Evolutionary conservation across 2,329 filamentous ascomycete species (phyloP).

Genomic region (Stagonosporopsis tanaceti): DNA sequence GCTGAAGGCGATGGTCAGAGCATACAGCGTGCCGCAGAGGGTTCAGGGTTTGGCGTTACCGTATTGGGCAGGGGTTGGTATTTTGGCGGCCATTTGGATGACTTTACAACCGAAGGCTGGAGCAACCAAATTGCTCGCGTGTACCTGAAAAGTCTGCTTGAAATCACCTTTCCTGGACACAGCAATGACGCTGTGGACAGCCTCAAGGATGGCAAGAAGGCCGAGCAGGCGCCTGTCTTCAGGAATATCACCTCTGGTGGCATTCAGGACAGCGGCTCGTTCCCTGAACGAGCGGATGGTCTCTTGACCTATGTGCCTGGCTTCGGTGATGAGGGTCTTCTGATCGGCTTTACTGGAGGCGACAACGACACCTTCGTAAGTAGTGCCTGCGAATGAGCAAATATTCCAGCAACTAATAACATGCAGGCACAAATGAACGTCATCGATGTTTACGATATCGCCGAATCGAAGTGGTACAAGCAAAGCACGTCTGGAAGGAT

Average conservation of each 20-base stretch:
- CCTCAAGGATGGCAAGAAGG: conserved; percentile 62
- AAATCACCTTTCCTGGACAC: conserved; percentile 78
- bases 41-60: conserved; percentile 74
- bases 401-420: conserved; percentile 14
- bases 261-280: conserved; percentile 70
- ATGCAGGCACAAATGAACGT: conserved; percentile 69
- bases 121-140: conserved; percentile 68
- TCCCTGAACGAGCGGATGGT: conserved; percentile 78
- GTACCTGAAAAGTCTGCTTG: conserved; percentile 76
- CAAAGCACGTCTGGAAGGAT: conserved; percentile 70
- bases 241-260: conserved; percentile 78
- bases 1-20: conserved; percentile 63
- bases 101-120: conserved; percentile 71
- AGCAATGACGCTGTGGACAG: conserved; percentile 68
- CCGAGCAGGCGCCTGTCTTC: conserved; percentile 69
- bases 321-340: conserved; percentile 76
- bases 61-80: conserved; percentile 77
- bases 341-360: conserved; percentile 81
- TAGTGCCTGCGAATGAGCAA: neutral
- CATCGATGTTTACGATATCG: conserved; percentile 83
- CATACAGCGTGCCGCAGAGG: conserved; percentile 76
- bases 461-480: conserved; percentile 73
- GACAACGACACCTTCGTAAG: conserved; percentile 70
- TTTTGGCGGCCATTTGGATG: conserved; percentile 79
- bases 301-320: conserved; percentile 78